phyloP scores from a whole-genome alignment of 805 yeast genomes.

The Candida khao-thaluensis region DNA sequence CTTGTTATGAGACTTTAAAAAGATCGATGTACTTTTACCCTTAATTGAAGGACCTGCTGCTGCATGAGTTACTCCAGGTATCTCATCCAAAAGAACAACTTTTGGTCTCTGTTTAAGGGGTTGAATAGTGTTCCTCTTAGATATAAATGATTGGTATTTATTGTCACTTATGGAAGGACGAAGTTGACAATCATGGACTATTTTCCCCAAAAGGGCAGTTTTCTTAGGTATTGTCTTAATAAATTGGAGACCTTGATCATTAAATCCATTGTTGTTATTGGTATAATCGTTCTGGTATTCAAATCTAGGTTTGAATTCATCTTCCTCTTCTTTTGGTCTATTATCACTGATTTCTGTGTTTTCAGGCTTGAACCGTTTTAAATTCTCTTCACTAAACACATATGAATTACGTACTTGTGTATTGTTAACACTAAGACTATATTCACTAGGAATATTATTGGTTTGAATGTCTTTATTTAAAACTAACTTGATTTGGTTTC shows the following conservation, averaged over 20 bases:
- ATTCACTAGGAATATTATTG: constrained; percentile 70
- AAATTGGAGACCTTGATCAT: constrained; percentile 54
- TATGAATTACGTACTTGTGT: constrained; percentile 81
- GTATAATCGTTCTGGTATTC: constrained; percentile 7
- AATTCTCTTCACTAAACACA: constrained; percentile 84
- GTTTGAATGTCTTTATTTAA: constrained; percentile 33
- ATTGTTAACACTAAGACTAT: constrained; percentile 75
- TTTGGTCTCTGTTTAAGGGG: constrained; percentile 53
- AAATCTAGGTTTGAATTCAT: constrained; percentile 10
- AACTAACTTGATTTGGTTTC: constrained; percentile 52
- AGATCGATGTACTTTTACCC: constrained; percentile 58
- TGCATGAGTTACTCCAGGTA: constrained; percentile 85
- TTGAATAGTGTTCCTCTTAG: constrained; percentile 51
- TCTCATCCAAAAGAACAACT: constrained; percentile 70
- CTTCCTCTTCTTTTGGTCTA: constrained; percentile 13
- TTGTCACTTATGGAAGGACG: constrained; percentile 74
- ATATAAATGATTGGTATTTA: constrained; percentile 62
- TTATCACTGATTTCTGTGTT: constrained; percentile 15
- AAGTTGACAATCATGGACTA: constrained; percentile 88
- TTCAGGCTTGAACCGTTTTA: constrained; percentile 55
- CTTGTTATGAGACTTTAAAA: constrained; percentile 49
- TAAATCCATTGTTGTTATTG: constrained; percentile 18
- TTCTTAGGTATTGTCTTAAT: constrained; percentile 87
- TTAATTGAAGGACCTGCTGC: constrained; percentile 82
- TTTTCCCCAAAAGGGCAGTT: constrained; percentile 81